These are phyloP conservation scores for Solanum rostratum DNA, from an alignment of 257 asterid species.

Conservation along the genomic window DNA sequence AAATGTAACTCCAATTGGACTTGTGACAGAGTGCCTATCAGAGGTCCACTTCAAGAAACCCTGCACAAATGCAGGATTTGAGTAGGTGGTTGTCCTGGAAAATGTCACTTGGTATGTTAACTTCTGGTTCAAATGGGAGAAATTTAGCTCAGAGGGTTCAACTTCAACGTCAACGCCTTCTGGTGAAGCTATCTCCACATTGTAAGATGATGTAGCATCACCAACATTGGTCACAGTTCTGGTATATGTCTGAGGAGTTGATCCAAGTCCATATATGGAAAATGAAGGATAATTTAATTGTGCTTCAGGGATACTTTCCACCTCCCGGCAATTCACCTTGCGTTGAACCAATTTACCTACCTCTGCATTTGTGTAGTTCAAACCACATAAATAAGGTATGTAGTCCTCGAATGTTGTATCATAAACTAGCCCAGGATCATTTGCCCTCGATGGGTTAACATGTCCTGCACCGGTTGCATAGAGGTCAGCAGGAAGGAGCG, in stretches of 20 bases:
- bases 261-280: background rate
- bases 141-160: slow-evolving; percentile 7
- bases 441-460: slow-evolving; percentile 31
- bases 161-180: slow-evolving; percentile 14
- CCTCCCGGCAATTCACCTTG: slow-evolving; percentile 14
- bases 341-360: slow-evolving; percentile 4
- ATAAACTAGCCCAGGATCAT: slow-evolving; percentile 37
- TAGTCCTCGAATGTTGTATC: slow-evolving; percentile 40
- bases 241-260: slow-evolving; percentile 11
- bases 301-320: slow-evolving; percentile 13
- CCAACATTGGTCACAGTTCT: slow-evolving; percentile 32
- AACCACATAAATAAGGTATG: slow-evolving; percentile 24
- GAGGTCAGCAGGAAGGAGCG: slow-evolving; percentile 13
- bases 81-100: background rate
- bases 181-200: slow-evolving; percentile 9
- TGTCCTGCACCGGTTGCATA: slow-evolving; percentile 43
- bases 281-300: slow-evolving; percentile 11
- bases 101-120: slow-evolving; percentile 20
- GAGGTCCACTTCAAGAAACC: slow-evolving; percentile 36
- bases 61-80: background rate
- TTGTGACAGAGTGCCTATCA: slow-evolving; percentile 13
- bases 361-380: slow-evolving; percentile 20
- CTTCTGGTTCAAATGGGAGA: slow-evolving; percentile 14
- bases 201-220: slow-evolving; percentile 14
- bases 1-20: slow-evolving; percentile 18